Evolutionary conservation across 257 asterid species (phyloP).

Genomic region (Prunella vulgaris): DNA sequence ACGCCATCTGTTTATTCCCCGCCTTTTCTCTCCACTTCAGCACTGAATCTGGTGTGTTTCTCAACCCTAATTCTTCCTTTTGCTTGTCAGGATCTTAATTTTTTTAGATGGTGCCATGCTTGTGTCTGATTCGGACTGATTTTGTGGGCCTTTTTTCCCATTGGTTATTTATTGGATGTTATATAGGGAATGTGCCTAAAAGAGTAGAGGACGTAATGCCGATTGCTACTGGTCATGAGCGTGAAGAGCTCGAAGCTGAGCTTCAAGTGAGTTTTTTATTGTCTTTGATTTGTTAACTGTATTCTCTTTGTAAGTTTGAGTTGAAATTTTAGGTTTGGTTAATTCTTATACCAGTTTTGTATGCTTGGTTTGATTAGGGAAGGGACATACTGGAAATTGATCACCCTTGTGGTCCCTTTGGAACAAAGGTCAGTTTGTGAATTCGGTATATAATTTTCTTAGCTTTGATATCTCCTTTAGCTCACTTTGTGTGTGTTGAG

Average conservation of each 20-base stretch:
- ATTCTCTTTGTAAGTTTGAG: neutral
- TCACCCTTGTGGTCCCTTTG: conserved; percentile 48
- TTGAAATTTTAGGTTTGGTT: neutral
- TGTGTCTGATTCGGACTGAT: neutral
- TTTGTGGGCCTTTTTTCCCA: neutral
- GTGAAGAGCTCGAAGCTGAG: conserved; percentile 90
- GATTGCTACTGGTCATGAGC: conserved; percentile 95
- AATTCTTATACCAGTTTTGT: neutral
- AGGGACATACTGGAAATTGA: conserved; percentile 51
- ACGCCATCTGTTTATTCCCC: conserved; percentile 33
- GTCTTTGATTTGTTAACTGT: neutral
- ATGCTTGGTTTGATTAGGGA: conserved; percentile 33
- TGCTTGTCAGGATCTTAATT: neutral
- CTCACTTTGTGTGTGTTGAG: neutral
- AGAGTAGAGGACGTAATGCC: conserved; percentile 86
- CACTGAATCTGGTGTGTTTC: conserved; percentile 55
- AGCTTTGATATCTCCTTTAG: neutral
- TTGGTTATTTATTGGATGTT: neutral
- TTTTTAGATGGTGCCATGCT: neutral
- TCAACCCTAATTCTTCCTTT: conserved; percentile 23
- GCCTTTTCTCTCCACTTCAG: conserved; percentile 40
- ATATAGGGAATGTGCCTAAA: conserved; percentile 48
- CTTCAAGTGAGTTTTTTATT: conserved; percentile 50
- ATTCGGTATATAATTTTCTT: neutral
- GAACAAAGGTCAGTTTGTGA: conserved; percentile 47